Base-by-base conservation (phyloP, 768 basidiomycete genomes). In the Trametes sanguinea region DNA sequence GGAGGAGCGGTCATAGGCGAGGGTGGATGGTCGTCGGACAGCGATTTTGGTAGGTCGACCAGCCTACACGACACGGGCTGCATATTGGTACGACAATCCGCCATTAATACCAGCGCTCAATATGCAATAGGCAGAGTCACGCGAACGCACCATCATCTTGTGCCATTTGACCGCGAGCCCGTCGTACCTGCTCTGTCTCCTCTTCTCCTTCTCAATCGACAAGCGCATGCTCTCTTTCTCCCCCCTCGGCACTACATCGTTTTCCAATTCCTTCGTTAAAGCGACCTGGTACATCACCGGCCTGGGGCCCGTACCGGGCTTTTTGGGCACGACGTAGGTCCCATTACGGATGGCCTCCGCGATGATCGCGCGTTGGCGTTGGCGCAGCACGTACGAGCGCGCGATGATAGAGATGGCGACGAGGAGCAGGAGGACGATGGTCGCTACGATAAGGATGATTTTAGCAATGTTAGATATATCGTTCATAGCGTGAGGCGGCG, bases 351-450 rank as follows among this genome's bases (percentile, higher is more conserved):
- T 87, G 16, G 85, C 86, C 62, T 88, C 85, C 54, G 83, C 85
- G 35, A 88, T 76, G 67, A 85, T 70, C 6, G 78, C 79, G 16
- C 83, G 80, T 59, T 86, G 84, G 3, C 88, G 81, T 13, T 86
- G 74, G 2, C 88, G 80, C n/a, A 89, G 77, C 43, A 88, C 63
- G 60, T 88, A 79, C 22, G 86, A 88, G 39, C 88, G 85, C 48
- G 83, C 65, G 62, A 89, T 81, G 69, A 89, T 87, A 11, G 85
- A 85, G 2, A 82, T 82, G 8, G 86, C 87, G n/a, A 90, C 83
- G 43, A 79, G 77, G 27, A 89, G 80, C 17, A 90, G 81, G 22
- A 89, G 82, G 61, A 89, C 80, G 53, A 89, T 81, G 2, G 88
- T 89, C 2, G 88, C 87, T 78, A 58, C 16, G 51, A 83, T 51